Evolutionary conservation across 345 rosid species (phyloP), one percentile per base, ranked within the genome.

Genomic region (Carallia pectinifolia): DNA sequence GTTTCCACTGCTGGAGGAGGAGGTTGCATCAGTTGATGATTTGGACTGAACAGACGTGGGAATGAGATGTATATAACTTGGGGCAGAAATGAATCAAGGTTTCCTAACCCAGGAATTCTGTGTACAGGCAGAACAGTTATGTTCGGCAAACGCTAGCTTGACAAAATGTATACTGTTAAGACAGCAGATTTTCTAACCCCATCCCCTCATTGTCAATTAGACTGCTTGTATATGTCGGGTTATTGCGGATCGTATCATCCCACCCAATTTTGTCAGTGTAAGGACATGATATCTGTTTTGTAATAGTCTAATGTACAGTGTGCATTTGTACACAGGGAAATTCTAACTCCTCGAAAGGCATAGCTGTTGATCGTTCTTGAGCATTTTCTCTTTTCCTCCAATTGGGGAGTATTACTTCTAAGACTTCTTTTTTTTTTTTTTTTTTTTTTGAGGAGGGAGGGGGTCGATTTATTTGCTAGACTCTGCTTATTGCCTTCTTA

Each of bases 1-100:
- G 58, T 91, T 86, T 71, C 86, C 89, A 77, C 77, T 91, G n/a
- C 58, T 74, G 58, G 91, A 83, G 67, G 97, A 86, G 82, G 95
- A 89, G 80, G 89, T 82, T 73, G 70, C 65, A 19, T 77, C 89
- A 23, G 60, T 30, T 53, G 77, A 82, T 69, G 85, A 83, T 53
- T 75, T 78, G 68, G 89, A 86, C 70, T 85, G 72, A 79, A 58
- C 71, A 39, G 58, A 58, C 18, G 4, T 6, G 68, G 68, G 65
- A 62, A 19, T 50, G 66, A 64, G 34, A 44, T 44, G 68, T 53
- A 34, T 30, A 53, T 66, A 17, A 17, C 33, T 10, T 62, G 27
- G 56, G 55, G 27, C 55, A 27, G 1, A 56, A 53, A 37, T 34
- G 38, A 37, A 62, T 36, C 44, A 16, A 54, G 19, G 37, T 31